Percentiles rank a stretch among this genome's conserved stretches.
These are phyloP conservation scores for Melastoma malabathricum DNA, from an alignment of 345 rosid species.

Conservation along the genomic window DNA sequence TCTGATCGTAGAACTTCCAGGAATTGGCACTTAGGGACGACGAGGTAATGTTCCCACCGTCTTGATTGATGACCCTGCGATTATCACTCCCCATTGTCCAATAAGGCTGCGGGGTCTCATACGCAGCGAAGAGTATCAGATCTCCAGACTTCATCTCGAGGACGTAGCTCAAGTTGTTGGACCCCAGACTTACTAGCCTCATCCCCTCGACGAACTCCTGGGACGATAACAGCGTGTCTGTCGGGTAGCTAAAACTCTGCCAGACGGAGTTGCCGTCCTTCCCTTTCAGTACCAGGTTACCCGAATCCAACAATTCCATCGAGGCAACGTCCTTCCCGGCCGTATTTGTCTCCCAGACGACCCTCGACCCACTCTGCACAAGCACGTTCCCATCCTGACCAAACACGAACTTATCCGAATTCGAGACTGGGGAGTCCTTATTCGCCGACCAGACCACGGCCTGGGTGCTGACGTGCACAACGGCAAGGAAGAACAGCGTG, in stretches of 20 bases:
- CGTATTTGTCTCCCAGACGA: constrained; percentile 29
- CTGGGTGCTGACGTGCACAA: constrained; percentile 14
- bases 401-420: constrained; percentile 31
- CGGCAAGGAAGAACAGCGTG: constrained; percentile 17
- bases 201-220: constrained; percentile 28
- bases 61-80: constrained; percentile 15
- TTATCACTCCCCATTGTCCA: constrained; percentile 30
- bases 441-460: constrained; percentile 40
- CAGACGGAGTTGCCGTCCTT: constrained; percentile 18
- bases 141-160: constrained; percentile 30
- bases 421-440: constrained; percentile 13
- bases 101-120: constrained; percentile 28
- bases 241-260: constrained; percentile 44
- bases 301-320: constrained; percentile 36
- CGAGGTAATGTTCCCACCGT: constrained; percentile 16
- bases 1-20: constrained; percentile 41
- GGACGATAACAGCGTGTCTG: constrained; percentile 26
- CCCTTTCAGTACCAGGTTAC: constrained; percentile 37
- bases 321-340: constrained; percentile 20
- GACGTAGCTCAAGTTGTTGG: constrained; percentile 9
- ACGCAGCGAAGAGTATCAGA: constrained; percentile 25
- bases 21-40: constrained; percentile 22
- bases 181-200: constrained; percentile 20
- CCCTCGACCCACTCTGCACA: constrained; percentile 16
- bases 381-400: constrained; percentile 23